A percentile compares a stretch with the other conserved stretches of the same genome.
These are phyloP conservation scores for Tetracladium setigerum DNA, from an alignment of 495 filamentous ascomycete genomes.

Conservation along the genomic window DNA sequence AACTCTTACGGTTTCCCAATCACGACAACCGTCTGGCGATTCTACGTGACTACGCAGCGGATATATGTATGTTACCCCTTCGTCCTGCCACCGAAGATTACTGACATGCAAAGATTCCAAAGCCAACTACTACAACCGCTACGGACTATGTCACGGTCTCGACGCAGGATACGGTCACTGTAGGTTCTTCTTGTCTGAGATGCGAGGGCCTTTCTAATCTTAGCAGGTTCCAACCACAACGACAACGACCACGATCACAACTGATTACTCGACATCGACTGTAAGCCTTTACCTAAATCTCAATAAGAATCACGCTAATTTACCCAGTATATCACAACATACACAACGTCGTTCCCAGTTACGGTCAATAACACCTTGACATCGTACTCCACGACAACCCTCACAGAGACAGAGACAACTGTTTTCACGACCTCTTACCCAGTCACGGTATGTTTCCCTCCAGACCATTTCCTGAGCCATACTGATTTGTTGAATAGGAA, in stretches of 20 bases:
- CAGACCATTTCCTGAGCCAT: too few species aligned
- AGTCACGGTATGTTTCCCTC: not conserved
- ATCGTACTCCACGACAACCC: not conserved
- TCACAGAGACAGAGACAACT: not conserved
- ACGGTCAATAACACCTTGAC: not conserved
- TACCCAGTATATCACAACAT: not conserved
- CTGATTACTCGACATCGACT: not conserved
- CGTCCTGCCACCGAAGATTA: too few species aligned
- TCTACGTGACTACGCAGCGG: too few species aligned
- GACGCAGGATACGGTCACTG: not conserved
- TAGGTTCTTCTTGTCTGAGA: not conserved
- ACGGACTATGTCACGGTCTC: slow-evolving; percentile 21
- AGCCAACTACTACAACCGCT: slow-evolving; percentile 3
- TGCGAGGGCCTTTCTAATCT: too few species aligned
- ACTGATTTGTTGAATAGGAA: not conserved
- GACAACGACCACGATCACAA: not conserved
- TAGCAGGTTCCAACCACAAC: not conserved
- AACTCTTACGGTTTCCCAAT: slow-evolving; percentile 9
- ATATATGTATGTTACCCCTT: too few species aligned
- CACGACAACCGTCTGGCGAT: slow-evolving; percentile 10
- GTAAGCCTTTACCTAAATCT: not conserved
- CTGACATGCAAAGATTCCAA: too few species aligned
- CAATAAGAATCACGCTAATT: not conserved
- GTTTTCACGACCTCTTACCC: not conserved
- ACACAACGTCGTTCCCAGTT: not conserved